These are phyloP conservation scores for Saccharomycopsis guyanensis DNA, from an alignment of 805 yeast genomes.

Conservation along the genomic window DNA sequence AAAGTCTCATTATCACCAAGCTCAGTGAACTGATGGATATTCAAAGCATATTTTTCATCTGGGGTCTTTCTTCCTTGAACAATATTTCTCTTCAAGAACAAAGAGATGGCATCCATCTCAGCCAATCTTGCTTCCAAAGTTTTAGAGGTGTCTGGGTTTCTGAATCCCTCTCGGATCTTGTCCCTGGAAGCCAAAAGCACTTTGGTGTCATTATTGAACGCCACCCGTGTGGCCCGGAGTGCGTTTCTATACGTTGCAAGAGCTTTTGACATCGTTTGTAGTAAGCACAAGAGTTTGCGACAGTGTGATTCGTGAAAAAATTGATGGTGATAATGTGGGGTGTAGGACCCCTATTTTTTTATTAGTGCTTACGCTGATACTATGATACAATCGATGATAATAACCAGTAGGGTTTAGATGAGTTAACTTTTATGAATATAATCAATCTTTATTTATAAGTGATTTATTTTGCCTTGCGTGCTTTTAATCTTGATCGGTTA, in stretches of 20 bases:
- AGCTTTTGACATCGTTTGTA: neutral
- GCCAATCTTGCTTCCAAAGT: conserved; percentile 42
- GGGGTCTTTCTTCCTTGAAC: conserved; percentile 67
- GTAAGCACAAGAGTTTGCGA: too few species aligned
- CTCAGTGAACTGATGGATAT: conserved; percentile 76
- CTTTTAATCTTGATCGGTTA: too few species aligned
- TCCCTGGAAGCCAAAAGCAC: conserved; percentile 53
- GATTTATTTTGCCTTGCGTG: too few species aligned
- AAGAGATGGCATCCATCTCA: conserved; percentile 62
- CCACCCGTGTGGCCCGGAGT: conserved; percentile 35
- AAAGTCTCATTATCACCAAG: conserved; percentile 84
- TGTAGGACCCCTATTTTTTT: too few species aligned
- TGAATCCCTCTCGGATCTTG: conserved; percentile 49
- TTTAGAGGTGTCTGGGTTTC: conserved; percentile 41
- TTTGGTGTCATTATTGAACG: conserved; percentile 33
- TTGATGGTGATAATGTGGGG: too few species aligned
- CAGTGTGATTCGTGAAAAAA: too few species aligned
- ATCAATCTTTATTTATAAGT: too few species aligned
- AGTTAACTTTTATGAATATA: too few species aligned
- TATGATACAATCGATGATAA: too few species aligned
- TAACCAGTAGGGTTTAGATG: too few species aligned
- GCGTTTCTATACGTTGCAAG: conserved; percentile 47
- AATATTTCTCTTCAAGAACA: conserved; percentile 62
- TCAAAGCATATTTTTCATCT: conserved; percentile 35
- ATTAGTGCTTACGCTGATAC: too few species aligned